These are phyloP conservation scores for Cryptosporidium andersoni DNA, from an alignment of 169 alveolate species.

Conservation along the genomic window DNA sequence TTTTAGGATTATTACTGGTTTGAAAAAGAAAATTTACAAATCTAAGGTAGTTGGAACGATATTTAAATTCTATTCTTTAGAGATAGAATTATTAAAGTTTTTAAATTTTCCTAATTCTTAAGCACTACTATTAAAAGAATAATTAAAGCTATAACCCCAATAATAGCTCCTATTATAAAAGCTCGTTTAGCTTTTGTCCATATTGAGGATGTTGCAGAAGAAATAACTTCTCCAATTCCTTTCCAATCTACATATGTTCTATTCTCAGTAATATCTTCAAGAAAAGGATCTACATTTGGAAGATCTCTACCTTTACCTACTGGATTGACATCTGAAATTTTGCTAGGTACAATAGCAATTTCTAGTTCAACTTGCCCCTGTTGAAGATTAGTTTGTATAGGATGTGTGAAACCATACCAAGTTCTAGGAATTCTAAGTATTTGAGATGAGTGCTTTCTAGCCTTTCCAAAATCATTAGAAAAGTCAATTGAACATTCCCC, in stretches of 20 bases:
- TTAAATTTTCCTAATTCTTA: neutral
- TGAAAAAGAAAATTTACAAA: neutral
- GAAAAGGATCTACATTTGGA: slow-evolving; percentile 88
- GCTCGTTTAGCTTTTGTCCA: slow-evolving; percentile 65
- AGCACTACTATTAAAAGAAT: slow-evolving; percentile 53
- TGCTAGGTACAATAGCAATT: slow-evolving; percentile 81
- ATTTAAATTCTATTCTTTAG: neutral
- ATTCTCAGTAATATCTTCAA: slow-evolving; percentile 86
- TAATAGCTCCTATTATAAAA: slow-evolving; percentile 48
- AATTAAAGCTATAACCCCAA: slow-evolving; percentile 57
- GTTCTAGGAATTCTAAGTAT: slow-evolving; percentile 36
- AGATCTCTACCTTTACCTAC: slow-evolving; percentile 91
- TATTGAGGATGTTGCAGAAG: slow-evolving; percentile 81
- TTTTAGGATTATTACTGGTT: neutral
- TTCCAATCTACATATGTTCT: slow-evolving; percentile 89
- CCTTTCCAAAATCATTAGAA: slow-evolving; percentile 82
- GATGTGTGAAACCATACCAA: slow-evolving; percentile 77
- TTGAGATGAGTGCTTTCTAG: slow-evolving; percentile 77
- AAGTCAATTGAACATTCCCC: slow-evolving; percentile 86
- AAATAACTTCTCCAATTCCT: slow-evolving; percentile 83
- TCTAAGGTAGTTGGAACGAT: neutral
- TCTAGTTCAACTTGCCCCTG: slow-evolving; percentile 88
- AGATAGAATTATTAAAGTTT: neutral
- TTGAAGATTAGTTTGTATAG: slow-evolving; percentile 76
- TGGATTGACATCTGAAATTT: slow-evolving; percentile 84